Evolutionary conservation across 1,139 yeast species (phyloP).

Genomic region (Pichia sp.): DNA sequence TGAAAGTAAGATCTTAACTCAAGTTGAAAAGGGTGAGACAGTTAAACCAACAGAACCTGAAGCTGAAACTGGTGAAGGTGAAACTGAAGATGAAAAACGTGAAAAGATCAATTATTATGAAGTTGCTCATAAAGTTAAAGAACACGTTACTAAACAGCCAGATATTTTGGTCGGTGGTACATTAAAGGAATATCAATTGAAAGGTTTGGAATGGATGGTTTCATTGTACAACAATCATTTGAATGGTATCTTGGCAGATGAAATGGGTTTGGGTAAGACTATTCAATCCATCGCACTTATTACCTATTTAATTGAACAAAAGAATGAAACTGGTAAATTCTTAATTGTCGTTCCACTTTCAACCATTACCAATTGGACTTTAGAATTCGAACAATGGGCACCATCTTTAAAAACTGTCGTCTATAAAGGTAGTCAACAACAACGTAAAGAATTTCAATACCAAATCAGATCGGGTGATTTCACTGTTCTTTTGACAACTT

Average conservation of each 20-base stretch:
- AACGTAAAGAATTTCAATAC: slow-evolving; percentile 62
- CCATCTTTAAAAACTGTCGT: slow-evolving; percentile 67
- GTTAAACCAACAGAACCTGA: slow-evolving; percentile 17
- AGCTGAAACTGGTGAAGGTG: slow-evolving; percentile 20
- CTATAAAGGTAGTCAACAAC: slow-evolving; percentile 73
- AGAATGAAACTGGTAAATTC: slow-evolving; percentile 66
- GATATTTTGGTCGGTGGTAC: slow-evolving; percentile 77
- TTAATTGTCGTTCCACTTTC: slow-evolving; percentile 83
- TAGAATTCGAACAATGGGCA: slow-evolving; percentile 89
- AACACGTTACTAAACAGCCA: slow-evolving; percentile 65
- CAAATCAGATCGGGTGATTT: slow-evolving; percentile 66
- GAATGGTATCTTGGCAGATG: slow-evolving; percentile 94
- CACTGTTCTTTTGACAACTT: slow-evolving; percentile 75
- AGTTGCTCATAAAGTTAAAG: slow-evolving; percentile 74
- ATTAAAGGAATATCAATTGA: slow-evolving; percentile 88
- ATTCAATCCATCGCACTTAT: slow-evolving; percentile 80
- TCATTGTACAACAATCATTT: slow-evolving; percentile 89
- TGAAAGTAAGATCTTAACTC: slow-evolving; percentile 43
- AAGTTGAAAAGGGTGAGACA: slow-evolving; percentile 32
- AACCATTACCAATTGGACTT: slow-evolving; percentile 80
- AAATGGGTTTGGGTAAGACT: slow-evolving; percentile 91
- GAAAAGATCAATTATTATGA: slow-evolving; percentile 73
- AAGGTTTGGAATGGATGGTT: slow-evolving; percentile 98
- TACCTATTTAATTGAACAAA: slow-evolving; percentile 69
- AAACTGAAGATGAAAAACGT: slow-evolving; percentile 47